Percentiles rank a stretch among this genome's conserved stretches.
Conservation (phyloP, 2,329 filamentous ascomycete species). For the Sporothrix globosa region DNA sequence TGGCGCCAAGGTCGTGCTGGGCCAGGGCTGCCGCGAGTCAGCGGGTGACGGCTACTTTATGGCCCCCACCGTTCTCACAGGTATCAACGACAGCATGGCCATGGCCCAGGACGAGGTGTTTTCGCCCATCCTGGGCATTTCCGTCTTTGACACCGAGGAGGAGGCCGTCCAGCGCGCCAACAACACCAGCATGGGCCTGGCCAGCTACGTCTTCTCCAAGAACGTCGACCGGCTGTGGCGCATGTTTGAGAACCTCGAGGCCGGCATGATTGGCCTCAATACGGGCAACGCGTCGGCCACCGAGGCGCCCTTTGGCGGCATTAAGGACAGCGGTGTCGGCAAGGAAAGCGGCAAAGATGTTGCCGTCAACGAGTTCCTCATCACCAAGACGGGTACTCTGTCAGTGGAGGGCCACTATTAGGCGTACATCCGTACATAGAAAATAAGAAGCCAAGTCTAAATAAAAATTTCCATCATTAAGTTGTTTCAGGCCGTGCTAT, state of each 20-base stretch:
- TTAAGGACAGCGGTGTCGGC: slow-evolving; percentile 53
- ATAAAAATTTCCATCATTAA: too few species aligned
- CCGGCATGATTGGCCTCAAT: slow-evolving; percentile 53
- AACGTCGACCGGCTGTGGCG: slow-evolving; percentile 62
- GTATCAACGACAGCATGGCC: slow-evolving; percentile 53
- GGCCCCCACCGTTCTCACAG: slow-evolving; percentile 59
- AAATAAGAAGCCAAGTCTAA: too few species aligned
- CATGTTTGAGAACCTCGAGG: slow-evolving; percentile 62
- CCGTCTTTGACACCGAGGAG: slow-evolving; percentile 60
- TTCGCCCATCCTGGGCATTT: slow-evolving; percentile 60
- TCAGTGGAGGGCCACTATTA: slow-evolving; percentile 48
- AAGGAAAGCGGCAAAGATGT: slow-evolving; percentile 55
- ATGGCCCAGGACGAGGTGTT: slow-evolving; percentile 59
- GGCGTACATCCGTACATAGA: slow-evolving; percentile 4
- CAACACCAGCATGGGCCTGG: slow-evolving; percentile 62
- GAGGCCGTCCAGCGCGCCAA: slow-evolving; percentile 60
- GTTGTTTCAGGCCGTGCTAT: too few species aligned
- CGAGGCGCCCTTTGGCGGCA: slow-evolving; percentile 53
- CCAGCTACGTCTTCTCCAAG: slow-evolving; percentile 44
- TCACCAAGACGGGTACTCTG: slow-evolving; percentile 52
- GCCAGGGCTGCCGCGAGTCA: slow-evolving; percentile 55
- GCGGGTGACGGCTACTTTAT: slow-evolving; percentile 64
- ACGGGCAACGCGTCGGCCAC: slow-evolving; percentile 49
- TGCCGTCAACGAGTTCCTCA: slow-evolving; percentile 52
- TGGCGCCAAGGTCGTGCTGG: slow-evolving; percentile 66